phyloP scores from a whole-genome alignment of 805 yeast genomes.

The Teunomyces lycoperdinae region DNA sequence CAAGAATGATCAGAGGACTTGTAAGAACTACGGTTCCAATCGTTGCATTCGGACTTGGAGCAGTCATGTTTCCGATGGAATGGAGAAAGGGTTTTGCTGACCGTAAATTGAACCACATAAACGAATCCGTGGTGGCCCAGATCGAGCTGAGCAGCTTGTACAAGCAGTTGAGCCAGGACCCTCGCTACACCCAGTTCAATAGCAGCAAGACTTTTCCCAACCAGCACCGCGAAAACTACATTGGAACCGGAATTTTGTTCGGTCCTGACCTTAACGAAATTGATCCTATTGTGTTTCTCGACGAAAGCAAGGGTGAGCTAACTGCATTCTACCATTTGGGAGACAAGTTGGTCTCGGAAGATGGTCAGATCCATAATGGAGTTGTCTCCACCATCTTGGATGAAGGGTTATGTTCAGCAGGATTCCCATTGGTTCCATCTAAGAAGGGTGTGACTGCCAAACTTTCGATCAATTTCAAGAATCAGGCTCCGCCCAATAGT shows the following conservation, averaged over 20 bases:
- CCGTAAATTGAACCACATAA: constrained; percentile 14
- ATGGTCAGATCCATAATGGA: constrained; percentile 80
- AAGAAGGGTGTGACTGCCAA: constrained; percentile 87
- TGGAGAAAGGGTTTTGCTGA: constrained; percentile 18
- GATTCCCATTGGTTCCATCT: constrained; percentile 77
- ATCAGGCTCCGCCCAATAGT: constrained; percentile 59
- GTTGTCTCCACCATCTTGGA: constrained; percentile 75
- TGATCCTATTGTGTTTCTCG: constrained; percentile 68
- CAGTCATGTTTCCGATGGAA: constrained; percentile 24
- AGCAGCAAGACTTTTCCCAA: constrained; percentile 16
- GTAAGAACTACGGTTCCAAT: constrained; percentile 27
- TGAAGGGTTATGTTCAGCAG: constrained; percentile 82
- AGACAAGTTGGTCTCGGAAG: constrained; percentile 56
- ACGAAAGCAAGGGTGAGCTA: constrained; percentile 50
- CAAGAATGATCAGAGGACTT: constrained; percentile 25
- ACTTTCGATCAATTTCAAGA: constrained; percentile 61
- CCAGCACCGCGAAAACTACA: constrained; percentile 39
- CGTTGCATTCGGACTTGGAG: constrained; percentile 30
- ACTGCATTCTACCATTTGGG: constrained; percentile 75
- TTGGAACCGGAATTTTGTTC: constrained; percentile 67
- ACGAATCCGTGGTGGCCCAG: constrained; percentile 17
- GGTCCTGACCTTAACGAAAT: constrained; percentile 68
- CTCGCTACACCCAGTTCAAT: constrained; percentile 8
- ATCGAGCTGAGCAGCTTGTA: constrained; percentile 19
- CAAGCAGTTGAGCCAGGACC: constrained; percentile 15